Percentiles rank a stretch among this genome's conserved stretches.
Evolutionary conservation across 768 basidiomycete genomes (phyloP).

Genomic region (Mycena rebaudengoi): DNA sequence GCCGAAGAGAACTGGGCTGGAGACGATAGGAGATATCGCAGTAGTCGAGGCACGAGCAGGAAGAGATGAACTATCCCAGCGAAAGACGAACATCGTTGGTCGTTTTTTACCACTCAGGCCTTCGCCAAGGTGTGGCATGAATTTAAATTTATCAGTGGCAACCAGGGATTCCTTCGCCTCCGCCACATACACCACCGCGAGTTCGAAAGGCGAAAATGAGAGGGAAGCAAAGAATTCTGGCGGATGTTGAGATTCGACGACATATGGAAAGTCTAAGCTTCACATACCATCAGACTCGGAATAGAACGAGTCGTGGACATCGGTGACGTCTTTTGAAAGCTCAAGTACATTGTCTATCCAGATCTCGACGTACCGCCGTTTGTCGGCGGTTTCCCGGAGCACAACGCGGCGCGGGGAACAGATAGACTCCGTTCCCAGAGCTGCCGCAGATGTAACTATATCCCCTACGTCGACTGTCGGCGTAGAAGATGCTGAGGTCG

Average conservation of each 20-base stretch:
- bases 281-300: slow-evolving; percentile 69
- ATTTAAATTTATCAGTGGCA: slow-evolving; percentile 54
- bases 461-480: slow-evolving; percentile 48
- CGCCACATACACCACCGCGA: slow-evolving; percentile 65
- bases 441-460: slow-evolving; percentile 49
- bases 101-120: slow-evolving; percentile 58
- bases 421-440: slow-evolving; percentile 37
- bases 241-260: neutral
- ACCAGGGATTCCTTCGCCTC: slow-evolving; percentile 54
- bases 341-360: slow-evolving; percentile 58
- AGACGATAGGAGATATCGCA: slow-evolving; percentile 15
- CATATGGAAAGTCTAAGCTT: neutral
- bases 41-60: slow-evolving; percentile 17
- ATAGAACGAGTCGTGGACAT: slow-evolving; percentile 66
- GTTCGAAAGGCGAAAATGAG: slow-evolving; percentile 62
- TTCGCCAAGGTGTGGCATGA: slow-evolving; percentile 71
- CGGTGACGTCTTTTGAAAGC: slow-evolving; percentile 62
- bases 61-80: slow-evolving; percentile 45
- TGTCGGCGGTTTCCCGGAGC: slow-evolving; percentile 48
- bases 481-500: slow-evolving; percentile 28
- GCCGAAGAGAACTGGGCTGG: slow-evolving; percentile 52
- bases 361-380: slow-evolving; percentile 66
- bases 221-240: slow-evolving; percentile 62
- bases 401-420: slow-evolving; percentile 52
- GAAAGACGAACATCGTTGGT: slow-evolving; percentile 63